Evolutionary conservation across 2,329 filamentous ascomycete genomes (phyloP).

Genomic region (Cladosporium sp.): DNA sequence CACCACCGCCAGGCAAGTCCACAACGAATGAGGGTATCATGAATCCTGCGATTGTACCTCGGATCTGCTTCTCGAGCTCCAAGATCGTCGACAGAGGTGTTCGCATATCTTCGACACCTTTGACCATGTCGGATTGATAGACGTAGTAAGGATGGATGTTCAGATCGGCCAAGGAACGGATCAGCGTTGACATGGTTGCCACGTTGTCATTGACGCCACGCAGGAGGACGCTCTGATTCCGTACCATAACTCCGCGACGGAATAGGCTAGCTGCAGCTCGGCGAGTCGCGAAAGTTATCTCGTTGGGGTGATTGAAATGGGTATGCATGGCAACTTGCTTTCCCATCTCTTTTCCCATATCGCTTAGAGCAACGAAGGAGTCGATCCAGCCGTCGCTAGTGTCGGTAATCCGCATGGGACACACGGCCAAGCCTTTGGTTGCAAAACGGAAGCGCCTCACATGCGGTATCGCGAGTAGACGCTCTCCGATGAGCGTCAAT

Average conservation of each 20-base stretch:
- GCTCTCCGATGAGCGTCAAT: slow-evolving; percentile 55
- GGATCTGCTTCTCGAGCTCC: slow-evolving; percentile 58
- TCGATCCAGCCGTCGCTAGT: slow-evolving; percentile 55
- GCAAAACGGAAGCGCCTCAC: slow-evolving; percentile 62
- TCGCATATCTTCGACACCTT: slow-evolving; percentile 61
- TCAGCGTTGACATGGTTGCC: slow-evolving; percentile 55
- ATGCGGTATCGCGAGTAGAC: slow-evolving; percentile 58
- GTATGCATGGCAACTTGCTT: slow-evolving; percentile 65
- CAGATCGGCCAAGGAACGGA: slow-evolving; percentile 56
- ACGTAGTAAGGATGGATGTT: slow-evolving; percentile 65
- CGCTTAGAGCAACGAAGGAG: slow-evolving; percentile 53
- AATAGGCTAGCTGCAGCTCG: slow-evolving; percentile 54
- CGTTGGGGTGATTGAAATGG: slow-evolving; percentile 64
- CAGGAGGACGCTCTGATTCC: slow-evolving; percentile 63
- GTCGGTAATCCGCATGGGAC: slow-evolving; percentile 58
- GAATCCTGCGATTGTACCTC: slow-evolving; percentile 63
- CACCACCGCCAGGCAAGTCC: slow-evolving; percentile 63
- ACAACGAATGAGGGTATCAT: slow-evolving; percentile 64
- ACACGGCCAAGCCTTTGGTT: slow-evolving; percentile 62
- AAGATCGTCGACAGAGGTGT: slow-evolving; percentile 62
- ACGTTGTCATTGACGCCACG: slow-evolving; percentile 60
- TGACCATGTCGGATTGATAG: slow-evolving; percentile 65
- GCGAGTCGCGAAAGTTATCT: slow-evolving; percentile 62
- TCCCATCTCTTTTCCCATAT: slow-evolving; percentile 52
- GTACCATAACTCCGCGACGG: slow-evolving; percentile 54